Base-by-base conservation (phyloP, 2,329 filamentous ascomycete species). In the Emergomyces africanus region DNA sequence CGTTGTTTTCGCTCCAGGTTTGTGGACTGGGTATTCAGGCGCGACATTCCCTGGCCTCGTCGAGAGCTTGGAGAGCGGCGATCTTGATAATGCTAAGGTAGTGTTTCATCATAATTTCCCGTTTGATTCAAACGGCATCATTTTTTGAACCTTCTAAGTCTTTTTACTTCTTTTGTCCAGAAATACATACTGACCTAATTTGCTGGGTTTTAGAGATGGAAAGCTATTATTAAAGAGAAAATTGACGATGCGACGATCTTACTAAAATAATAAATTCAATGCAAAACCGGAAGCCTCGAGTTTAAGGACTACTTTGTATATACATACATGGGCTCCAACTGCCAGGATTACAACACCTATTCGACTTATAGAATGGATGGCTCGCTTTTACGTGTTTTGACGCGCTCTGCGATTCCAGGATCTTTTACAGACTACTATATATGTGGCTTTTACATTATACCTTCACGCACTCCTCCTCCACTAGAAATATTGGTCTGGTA, bases 21-120 rank as follows among this genome's bases (percentile, higher is more conserved):
- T 92, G 54, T 95, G 90, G 90, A 96, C 90, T 0, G 91, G 91
- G 0, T 96, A 96, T 72, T 78, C 90, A 0, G 91, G 90, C 2
- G 83, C 81, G 3, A 84, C 83, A 9, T 86, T 82, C 65, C 83
- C 84, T 1, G 82, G 83, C 1, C 71, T 86, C n/a, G 79, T 84
- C 5, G 83, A 86, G 69, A 81, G 78, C 57, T 74, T 86, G 53
- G 81, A 84, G 33, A 78, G 75, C 50, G 70, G 71, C 1, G 75
- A 81, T 68, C 57, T 71, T 60, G 67, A 67, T 6, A 78, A 77
- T 61, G 75, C 77, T 20, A 63, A 68, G 82, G 83, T 85, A 67
- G 73, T 80, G 75, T 54, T 57, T 56, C 55, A 44, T 59, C 28
- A 35, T 10, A 35, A 8, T 15, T 46, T 30, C 3, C 30, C 20